Evolutionary conservation across 148 eudicot genomes (phyloP), one percentile per base, ranked within the genome.

Genomic region (Hydrangea macrophylla): DNA sequence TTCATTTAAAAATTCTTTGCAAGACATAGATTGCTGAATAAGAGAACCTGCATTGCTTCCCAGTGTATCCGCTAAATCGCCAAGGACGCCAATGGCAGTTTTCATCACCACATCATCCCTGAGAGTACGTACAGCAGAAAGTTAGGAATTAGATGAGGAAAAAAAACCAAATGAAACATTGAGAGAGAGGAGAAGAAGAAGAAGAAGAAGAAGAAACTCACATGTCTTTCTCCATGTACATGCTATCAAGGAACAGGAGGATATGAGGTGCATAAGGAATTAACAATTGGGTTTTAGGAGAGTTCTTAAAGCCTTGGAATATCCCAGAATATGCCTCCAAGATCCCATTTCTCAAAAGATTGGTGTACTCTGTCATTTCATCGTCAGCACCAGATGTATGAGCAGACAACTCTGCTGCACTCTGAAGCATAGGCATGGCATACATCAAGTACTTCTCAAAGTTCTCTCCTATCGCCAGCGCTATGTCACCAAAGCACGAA

Each of bases 301-400:
- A 76, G 53, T 78, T 82, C 78, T 89, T 89, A 53, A 89, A 84
- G 40, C 90, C 95, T 66, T 89, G 95, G 30, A 89, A 67, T 54
- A 89, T 82, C 25, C 95, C 95, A n/a, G 95, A 89, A 73, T 89
- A 86, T 28, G 95, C 95, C 73, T 89, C 95, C 62, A 89, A 84
- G 58, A 86, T 89, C 57, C 95, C 80, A 36, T 84, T 79, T 40
- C 78, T 78, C 5, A 89, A 82, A 45, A 74, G 88, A 61, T 89
- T 89, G 11, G 81, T 84, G 67, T 86, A 89, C 13, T 86, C 90
- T 60, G 84, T 60, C 69, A 84, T 80, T 65, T 89, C 95, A 55
- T 88, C 94, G 69, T 88, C 90, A 58, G 20, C 69, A 1, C 65
- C 69, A 58, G 80, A 81, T 82, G 82, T 75, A 55, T 78, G 81